These are phyloP conservation scores for Colletotrichum lindemuthianum DNA, from an alignment of 2,329 filamentous ascomycete species.

Conservation along the genomic window DNA sequence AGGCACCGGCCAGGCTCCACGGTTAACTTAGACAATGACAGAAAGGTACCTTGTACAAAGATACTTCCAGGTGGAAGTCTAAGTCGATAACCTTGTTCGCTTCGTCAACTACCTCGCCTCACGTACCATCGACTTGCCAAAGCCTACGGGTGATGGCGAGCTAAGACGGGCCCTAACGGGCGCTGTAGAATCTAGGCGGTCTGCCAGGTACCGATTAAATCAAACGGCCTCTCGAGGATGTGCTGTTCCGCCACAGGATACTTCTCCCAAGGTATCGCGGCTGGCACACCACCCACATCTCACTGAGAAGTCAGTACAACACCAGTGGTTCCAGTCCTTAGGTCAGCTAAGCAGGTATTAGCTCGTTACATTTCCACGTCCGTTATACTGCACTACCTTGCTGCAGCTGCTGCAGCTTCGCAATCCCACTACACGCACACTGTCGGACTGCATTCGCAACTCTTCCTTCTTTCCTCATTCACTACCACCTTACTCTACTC, in stretches of 20 bases:
- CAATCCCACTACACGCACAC: constrained; percentile 15
- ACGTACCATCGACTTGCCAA: constrained; percentile 9
- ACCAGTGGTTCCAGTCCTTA: constrained; percentile 22
- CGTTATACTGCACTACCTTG: constrained; percentile 1
- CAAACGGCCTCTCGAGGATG: background rate
- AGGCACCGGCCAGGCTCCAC: no score
- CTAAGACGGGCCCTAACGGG: constrained; percentile 12
- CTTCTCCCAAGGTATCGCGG: constrained; percentile 5
- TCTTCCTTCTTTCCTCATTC: constrained; percentile 9
- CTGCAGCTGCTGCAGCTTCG: constrained; percentile 30
- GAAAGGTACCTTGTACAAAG: no score
- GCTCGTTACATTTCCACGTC: constrained; percentile 30
- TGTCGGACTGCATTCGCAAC: constrained; percentile 19
- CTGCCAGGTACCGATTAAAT: constrained; percentile 4
- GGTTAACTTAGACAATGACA: no score
- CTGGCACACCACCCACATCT: constrained; percentile 18
- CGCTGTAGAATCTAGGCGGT: constrained; percentile 8
- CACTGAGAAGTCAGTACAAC: background rate
- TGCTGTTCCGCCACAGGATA: constrained; percentile 4
- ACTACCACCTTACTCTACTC: background rate
- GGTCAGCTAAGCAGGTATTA: constrained; percentile 15
- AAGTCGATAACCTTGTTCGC: background rate
- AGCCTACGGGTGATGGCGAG: background rate
- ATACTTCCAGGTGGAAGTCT: no score
- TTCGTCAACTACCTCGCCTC: background rate